A percentile compares a stretch with the other conserved stretches of the same genome.
phyloP scores from a whole-genome alignment of 2,329 filamentous ascomycete genomes.

The Colletotrichum musae region DNA sequence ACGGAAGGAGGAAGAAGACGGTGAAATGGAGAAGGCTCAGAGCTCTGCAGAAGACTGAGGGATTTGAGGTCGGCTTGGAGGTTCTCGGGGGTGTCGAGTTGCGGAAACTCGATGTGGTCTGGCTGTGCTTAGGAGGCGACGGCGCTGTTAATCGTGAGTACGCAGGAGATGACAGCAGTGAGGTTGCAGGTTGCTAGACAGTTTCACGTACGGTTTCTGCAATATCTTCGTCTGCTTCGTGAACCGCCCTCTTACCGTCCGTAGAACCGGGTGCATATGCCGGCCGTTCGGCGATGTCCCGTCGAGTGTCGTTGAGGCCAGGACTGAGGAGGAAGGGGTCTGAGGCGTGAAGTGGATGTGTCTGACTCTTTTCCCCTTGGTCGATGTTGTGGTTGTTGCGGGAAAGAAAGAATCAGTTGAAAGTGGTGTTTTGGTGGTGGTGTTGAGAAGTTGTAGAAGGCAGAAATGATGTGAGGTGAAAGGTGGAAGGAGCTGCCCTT shows the following conservation, averaged over 20 bases:
- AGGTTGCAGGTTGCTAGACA: neutral
- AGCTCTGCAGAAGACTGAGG: neutral
- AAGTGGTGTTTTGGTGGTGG: neutral
- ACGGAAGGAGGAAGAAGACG: neutral
- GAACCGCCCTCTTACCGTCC: neutral
- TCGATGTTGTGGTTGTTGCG: neutral
- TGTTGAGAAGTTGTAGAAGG: too few relatives aligned
- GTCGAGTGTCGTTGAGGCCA: neutral
- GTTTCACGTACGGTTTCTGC: neutral
- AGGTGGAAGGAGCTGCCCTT: too few relatives aligned
- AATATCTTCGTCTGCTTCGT: conserved; percentile 5
- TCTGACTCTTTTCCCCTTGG: neutral
- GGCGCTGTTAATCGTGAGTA: neutral
- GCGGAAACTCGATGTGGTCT: neutral
- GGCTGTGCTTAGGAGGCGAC: neutral
- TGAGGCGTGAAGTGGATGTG: too few relatives aligned
- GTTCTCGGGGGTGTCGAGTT: conserved; percentile 4
- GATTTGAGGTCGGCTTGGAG: conserved; percentile 6
- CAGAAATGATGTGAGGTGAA: too few relatives aligned
- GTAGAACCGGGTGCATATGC: neutral
- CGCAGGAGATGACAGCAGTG: neutral
- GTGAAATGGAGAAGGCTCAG: neutral
- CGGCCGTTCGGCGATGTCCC: neutral
- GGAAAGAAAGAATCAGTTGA: neutral
- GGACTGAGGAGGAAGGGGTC: too few relatives aligned